Conservation (phyloP, 1,284 basidiomycete species). For the Marasmius tenuissimus region DNA sequence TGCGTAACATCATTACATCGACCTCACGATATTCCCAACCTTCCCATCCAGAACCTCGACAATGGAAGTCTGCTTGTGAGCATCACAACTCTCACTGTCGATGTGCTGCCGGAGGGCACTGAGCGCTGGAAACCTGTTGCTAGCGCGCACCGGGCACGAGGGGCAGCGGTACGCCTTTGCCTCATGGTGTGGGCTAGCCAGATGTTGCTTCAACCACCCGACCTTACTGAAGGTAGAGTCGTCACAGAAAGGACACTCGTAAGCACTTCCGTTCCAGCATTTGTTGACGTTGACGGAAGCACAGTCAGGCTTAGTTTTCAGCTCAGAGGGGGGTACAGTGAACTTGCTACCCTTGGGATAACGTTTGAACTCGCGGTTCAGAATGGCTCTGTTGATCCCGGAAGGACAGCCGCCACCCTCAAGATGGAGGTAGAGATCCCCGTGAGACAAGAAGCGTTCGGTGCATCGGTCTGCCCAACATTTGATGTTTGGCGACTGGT, state of each 20-base stretch:
- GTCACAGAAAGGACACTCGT: conserved; percentile 59
- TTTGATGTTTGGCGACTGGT: conserved; percentile 16
- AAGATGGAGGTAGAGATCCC: conserved; percentile 48
- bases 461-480: conserved; percentile 39
- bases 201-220: too few species aligned
- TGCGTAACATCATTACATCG: too few species aligned
- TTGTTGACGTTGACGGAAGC: conserved; percentile 36
- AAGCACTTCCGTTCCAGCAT: conserved; percentile 47
- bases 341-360: conserved; percentile 32
- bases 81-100: conserved; percentile 54
- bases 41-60: conserved; percentile 37
- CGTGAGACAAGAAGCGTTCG: conserved; percentile 37
- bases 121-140: conserved; percentile 38
- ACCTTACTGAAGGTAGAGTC: too few species aligned
- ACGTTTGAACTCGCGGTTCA: conserved; percentile 34
- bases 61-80: conserved; percentile 40
- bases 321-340: conserved; percentile 33
- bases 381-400: conserved; percentile 32
- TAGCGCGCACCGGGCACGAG: conserved; percentile 31
- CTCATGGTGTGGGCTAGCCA: conserved; percentile 47
- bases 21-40: too few species aligned
- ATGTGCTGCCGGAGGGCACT: conserved; percentile 54
- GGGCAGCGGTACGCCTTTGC: conserved; percentile 47
- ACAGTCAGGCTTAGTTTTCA: conserved; percentile 5
- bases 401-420: conserved; percentile 44